Evolutionary conservation across 768 basidiomycete species (phyloP), one percentile per base, ranked within the genome.

Genomic region (Lentinus brumalis): DNA sequence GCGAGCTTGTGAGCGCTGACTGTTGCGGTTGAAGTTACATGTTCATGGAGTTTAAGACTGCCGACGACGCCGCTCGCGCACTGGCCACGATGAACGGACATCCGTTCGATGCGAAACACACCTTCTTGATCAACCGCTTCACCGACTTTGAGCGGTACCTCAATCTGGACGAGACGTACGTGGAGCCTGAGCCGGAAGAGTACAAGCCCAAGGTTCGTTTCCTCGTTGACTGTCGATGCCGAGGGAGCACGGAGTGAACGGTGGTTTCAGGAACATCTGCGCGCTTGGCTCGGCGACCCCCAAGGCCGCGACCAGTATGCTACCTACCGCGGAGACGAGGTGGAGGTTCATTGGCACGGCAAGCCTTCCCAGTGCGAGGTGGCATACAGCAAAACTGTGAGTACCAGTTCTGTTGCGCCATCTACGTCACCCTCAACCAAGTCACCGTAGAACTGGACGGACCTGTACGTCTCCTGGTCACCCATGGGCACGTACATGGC

Each of bases 381-480:
- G 47, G 89, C 91, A 3, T 80, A 89, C 69, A 77, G 76, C 57
- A 90, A 92, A 78, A 83, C 84, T 59, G 94, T 94, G 67, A 66
- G 87, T 77, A 65, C 64, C 44, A 8, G 21, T 4, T 18, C 46
- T 12, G 9, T 30, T 26, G 21, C 21, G 21, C 8, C 46, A 3
- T 29, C 10, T 15, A 8, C 9, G 26, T 3, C 10, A 11, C 26
- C 21, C 26, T 14, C n/a, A 18, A 29, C 21, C 21, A 18, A 7
- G 6, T 29, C 3, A 9, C 2, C 18, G 3, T 69, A 94, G 92
- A 90, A 91, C 72, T 98, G 97, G 94, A 97, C 93, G 70, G 95
- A 98, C 70, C 84, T 96, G 53, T 99, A 96, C 75, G 88, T 94
- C 18, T 89, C 91, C 32, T 99, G 97, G 97, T 98, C 97, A 21